These are phyloP conservation scores for Elongisporangium anandrum DNA, from an alignment of 352 stramenopile genomes.

Conservation along the genomic window DNA sequence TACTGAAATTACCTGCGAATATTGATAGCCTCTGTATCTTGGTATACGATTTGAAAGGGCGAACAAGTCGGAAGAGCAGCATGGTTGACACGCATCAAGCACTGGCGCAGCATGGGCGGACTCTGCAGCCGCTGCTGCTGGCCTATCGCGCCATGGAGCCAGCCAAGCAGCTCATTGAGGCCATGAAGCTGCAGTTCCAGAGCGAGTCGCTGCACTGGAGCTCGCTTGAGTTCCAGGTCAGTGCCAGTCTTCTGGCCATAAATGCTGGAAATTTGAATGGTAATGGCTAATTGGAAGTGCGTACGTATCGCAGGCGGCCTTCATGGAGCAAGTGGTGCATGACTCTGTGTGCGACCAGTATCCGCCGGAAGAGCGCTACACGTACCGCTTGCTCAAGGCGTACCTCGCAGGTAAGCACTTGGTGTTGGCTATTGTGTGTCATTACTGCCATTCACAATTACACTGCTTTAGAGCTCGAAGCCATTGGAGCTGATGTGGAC, in stretches of 20 bases:
- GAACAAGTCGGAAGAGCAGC: not conserved
- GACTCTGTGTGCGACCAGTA: constrained; percentile 59
- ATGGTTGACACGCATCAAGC: not conserved
- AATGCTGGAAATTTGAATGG: not conserved
- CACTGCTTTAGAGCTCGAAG: constrained; percentile 44
- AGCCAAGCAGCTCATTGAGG: constrained; percentile 29
- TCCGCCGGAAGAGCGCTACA: constrained; percentile 53
- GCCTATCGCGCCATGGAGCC: constrained; percentile 67
- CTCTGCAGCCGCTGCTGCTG: constrained; percentile 38
- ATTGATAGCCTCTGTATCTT: not conserved
- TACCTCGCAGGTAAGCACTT: constrained; percentile 45
- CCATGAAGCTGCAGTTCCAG: constrained; percentile 20
- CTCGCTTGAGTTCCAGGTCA: constrained; percentile 54
- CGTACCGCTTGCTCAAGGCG: constrained; percentile 65
- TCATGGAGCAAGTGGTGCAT: constrained; percentile 48
- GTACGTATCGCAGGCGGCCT: constrained; percentile 26
- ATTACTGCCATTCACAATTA: not conserved
- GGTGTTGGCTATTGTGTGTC: not conserved
- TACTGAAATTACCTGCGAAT: not conserved
- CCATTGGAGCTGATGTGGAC: constrained; percentile 27
- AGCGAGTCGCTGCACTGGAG: constrained; percentile 21
- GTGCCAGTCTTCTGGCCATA: not conserved
- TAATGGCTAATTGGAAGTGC: constrained; percentile 1
- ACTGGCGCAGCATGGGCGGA: not conserved
- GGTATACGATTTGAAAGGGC: not conserved